Evolutionary conservation across 768 basidiomycete genomes (phyloP).

Genomic region (Podaxis rugospora): DNA sequence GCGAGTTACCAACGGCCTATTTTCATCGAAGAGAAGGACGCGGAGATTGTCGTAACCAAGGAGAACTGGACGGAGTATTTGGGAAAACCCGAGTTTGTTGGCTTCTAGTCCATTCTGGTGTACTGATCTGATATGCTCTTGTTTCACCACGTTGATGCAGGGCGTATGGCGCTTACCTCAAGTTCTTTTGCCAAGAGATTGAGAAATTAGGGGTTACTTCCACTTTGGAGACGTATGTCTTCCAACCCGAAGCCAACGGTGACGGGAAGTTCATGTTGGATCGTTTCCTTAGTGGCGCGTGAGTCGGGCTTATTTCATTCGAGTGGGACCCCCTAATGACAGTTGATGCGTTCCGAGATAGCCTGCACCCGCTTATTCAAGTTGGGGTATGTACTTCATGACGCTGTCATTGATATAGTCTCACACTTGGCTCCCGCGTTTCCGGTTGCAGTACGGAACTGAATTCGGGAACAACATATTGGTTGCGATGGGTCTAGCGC

Average conservation of each 20-base stretch:
- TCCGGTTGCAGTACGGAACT: slow-evolving; percentile 36
- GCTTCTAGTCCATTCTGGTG: no score
- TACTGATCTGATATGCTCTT: background rate
- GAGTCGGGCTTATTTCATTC: slow-evolving; percentile 15
- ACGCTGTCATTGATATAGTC: background rate
- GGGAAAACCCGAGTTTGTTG: slow-evolving; percentile 40
- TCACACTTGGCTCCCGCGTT: background rate
- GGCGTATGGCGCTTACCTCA: slow-evolving; percentile 32
- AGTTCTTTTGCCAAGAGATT: slow-evolving; percentile 38
- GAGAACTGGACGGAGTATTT: slow-evolving; percentile 49
- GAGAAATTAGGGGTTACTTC: slow-evolving; percentile 29
- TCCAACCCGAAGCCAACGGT: slow-evolving; percentile 29
- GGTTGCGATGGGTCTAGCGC: slow-evolving; percentile 49
- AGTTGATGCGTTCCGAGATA: slow-evolving; percentile 15
- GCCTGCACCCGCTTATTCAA: slow-evolving; percentile 54
- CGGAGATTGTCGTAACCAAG: slow-evolving; percentile 29
- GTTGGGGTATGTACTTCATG: slow-evolving; percentile 39
- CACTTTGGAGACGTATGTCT: slow-evolving; percentile 46
- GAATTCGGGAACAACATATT: slow-evolving; percentile 50
- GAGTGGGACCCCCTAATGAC: background rate
- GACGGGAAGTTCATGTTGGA: slow-evolving; percentile 31
- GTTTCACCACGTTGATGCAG: slow-evolving; percentile 16
- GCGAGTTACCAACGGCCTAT: slow-evolving; percentile 34
- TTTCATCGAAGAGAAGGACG: slow-evolving; percentile 28
- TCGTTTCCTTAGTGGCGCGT: slow-evolving; percentile 30